These are phyloP conservation scores for Sporothrix mexicana DNA, from an alignment of 2,329 filamentous ascomycete genomes.

Conservation along the genomic window DNA sequence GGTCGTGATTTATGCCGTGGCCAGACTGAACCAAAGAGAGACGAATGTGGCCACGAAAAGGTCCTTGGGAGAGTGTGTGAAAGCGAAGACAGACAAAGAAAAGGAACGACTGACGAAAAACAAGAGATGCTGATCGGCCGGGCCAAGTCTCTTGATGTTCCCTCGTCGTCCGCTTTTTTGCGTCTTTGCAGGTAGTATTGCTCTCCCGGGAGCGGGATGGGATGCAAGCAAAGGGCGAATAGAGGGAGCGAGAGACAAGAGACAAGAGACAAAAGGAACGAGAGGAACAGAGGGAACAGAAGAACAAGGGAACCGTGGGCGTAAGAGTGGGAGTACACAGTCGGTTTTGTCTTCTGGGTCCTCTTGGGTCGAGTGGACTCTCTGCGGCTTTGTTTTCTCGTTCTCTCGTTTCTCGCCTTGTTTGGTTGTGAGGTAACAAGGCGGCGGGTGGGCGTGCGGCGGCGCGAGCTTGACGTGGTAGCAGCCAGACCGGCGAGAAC, in stretches of 20 bases:
- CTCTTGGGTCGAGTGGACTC: background rate
- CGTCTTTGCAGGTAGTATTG: constrained; percentile 19
- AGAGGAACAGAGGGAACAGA: background rate
- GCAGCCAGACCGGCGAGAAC: constrained; percentile 8
- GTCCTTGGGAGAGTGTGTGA: background rate
- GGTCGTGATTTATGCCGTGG: too few relatives aligned
- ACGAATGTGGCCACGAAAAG: constrained; percentile 1
- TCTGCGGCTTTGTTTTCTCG: background rate
- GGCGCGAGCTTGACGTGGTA: constrained; percentile 4
- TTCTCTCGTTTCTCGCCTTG: background rate
- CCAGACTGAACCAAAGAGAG: too few relatives aligned
- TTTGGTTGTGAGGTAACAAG: constrained; percentile 23
- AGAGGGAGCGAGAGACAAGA: background rate
- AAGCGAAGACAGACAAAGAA: background rate
- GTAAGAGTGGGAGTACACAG: too few relatives aligned
- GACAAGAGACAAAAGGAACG: background rate
- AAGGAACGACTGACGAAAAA: constrained; percentile 7
- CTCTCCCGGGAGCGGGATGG: constrained; percentile 16
- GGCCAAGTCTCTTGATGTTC: constrained; percentile 12
- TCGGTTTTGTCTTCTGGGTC: too few relatives aligned
- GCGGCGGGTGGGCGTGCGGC: constrained; percentile 6
- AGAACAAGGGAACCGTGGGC: too few relatives aligned
- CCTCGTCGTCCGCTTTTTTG: background rate
- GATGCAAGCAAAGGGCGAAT: background rate
- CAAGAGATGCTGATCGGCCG: constrained; percentile 2